Percentiles rank a stretch among this genome's conserved stretches.
phyloP scores from a whole-genome alignment of 2,329 filamentous ascomycete genomes.

The Fusarium odoratissimum region DNA sequence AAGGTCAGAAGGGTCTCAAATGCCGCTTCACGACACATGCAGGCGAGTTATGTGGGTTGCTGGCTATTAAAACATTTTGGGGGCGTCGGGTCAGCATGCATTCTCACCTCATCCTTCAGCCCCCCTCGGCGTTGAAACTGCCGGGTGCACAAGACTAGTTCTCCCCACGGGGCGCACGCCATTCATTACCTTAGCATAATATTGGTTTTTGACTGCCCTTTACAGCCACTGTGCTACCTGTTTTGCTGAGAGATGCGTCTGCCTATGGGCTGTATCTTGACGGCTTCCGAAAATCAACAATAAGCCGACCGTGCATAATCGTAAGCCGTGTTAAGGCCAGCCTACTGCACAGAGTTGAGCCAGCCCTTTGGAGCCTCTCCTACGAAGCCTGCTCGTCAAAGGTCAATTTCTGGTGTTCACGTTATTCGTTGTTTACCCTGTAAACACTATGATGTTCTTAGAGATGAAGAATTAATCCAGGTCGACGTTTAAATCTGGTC shows the following conservation, averaged over 20 bases:
- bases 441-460: not conserved
- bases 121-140: not conserved
- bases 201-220: not conserved
- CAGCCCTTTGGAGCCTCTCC: too few species aligned
- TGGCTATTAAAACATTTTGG: too few species aligned
- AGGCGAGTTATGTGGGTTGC: too few species aligned
- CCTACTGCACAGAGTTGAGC: not conserved
- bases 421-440: not conserved
- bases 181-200: not conserved
- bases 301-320: not conserved
- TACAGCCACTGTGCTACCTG: not conserved
- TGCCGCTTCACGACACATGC: not conserved
- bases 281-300: not conserved
- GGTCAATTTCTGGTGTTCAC: rapidly evolving
- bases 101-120: not conserved
- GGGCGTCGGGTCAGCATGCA: not conserved
- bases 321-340: not conserved
- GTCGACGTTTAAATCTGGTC: not conserved
- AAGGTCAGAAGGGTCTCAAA: not conserved
- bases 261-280: not conserved
- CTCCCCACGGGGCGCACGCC: not conserved
- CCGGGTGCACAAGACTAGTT: not conserved
- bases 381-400: not conserved
- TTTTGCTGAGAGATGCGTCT: not conserved
- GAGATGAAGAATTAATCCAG: not conserved